These are phyloP conservation scores for Trifolium pratense DNA, from an alignment of 306 rosid species.

Conservation along the genomic window DNA sequence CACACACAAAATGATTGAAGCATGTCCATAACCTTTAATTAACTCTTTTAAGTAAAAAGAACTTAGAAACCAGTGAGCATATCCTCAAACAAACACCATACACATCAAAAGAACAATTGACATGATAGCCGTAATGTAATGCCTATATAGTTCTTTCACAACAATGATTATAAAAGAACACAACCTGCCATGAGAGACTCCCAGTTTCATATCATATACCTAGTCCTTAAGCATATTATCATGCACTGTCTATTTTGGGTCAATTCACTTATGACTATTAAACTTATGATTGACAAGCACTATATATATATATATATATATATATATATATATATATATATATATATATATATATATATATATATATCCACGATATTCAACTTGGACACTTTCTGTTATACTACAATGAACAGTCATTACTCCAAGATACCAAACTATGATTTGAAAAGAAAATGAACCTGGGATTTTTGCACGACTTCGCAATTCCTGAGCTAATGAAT, in stretches of 20 bases:
- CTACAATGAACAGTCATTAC: constrained; percentile 23
- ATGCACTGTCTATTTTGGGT: not conserved
- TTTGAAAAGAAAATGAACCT: constrained; percentile 58
- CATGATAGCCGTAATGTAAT: not conserved
- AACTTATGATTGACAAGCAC: constrained; percentile 16
- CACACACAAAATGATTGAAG: constrained; percentile 22
- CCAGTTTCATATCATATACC: constrained; percentile 18
- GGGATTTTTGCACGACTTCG: constrained; percentile 81
- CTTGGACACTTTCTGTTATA: not conserved
- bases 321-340: too few species aligned
- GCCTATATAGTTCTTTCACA: constrained; percentile 20
- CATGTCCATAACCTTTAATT: constrained; percentile 17
- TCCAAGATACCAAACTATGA: constrained; percentile 36
- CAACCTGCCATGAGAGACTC: not conserved
- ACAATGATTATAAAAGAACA: constrained; percentile 6
- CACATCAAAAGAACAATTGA: not conserved
- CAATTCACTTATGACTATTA: constrained; percentile 3
- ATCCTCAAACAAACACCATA: constrained; percentile 18
- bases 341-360: too few species aligned
- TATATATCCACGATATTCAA: constrained; percentile 9
- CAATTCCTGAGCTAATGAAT: constrained; percentile 81
- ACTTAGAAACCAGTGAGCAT: constrained; percentile 19
- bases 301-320: too few species aligned
- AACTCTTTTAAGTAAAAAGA: constrained; percentile 24
- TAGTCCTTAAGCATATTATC: constrained; percentile 9